Evolutionary conservation across 371 early-diverging fungal genomes (phyloP).

Genomic region (Rhizopus microsporus): DNA sequence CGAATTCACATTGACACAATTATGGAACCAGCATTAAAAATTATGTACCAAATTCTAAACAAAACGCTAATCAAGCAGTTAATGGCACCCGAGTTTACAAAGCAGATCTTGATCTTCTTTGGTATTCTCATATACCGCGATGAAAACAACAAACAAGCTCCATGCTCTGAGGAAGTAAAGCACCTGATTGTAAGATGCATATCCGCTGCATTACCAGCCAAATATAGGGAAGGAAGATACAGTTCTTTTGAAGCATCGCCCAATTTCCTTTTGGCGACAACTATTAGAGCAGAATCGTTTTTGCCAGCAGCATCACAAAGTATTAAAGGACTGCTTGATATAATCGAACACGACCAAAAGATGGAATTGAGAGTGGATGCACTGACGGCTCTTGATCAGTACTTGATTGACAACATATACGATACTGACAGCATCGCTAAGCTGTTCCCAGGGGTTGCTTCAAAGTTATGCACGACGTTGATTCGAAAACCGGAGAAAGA

Average conservation of each 20-base stretch:
- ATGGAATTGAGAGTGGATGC: conserved; percentile 44
- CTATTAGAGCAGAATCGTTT: conserved; percentile 21
- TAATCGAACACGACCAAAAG: conserved; percentile 28
- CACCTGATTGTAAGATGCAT: conserved; percentile 40
- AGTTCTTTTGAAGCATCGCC: conserved; percentile 8
- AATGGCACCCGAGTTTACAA: conserved; percentile 6
- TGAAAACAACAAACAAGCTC: not conserved
- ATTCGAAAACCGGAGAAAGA: conserved; percentile 48
- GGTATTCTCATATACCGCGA: conserved; percentile 1
- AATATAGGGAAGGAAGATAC: conserved; percentile 16
- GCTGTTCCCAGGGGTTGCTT: conserved; percentile 48
- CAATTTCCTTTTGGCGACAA: conserved; percentile 9
- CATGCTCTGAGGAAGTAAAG: conserved; percentile 40
- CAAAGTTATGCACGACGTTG: conserved; percentile 40
- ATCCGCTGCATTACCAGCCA: conserved; percentile 27
- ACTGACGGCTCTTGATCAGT: conserved; percentile 27
- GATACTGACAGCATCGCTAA: conserved; percentile 37
- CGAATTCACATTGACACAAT: conserved; percentile 5
- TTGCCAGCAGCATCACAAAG: conserved; percentile 31
- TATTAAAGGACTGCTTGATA: conserved; percentile 36
- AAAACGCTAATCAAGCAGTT: conserved; percentile 12
- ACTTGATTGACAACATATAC: conserved; percentile 34
- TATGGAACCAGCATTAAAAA: conserved; percentile 15
- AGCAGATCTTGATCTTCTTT: conserved; percentile 13
- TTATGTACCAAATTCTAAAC: conserved; percentile 19